Percentiles rank a stretch among this genome's conserved stretches.
Evolutionary conservation across 2,329 filamentous ascomycete genomes (phyloP).

Genomic region (Fusarium sp.): DNA sequence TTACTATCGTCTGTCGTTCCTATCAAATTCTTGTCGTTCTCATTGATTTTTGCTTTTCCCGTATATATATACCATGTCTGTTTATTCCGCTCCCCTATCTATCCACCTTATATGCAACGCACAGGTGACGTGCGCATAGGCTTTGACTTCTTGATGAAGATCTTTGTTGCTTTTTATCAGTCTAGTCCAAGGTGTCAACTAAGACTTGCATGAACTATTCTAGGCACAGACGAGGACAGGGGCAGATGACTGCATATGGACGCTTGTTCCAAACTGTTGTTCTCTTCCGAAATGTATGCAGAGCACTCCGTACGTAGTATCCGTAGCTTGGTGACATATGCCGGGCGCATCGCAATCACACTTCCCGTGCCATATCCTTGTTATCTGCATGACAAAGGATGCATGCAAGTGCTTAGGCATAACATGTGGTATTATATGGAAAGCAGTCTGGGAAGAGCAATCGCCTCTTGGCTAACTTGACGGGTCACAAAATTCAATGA

Average conservation of each 20-base stretch:
- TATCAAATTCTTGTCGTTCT: background rate
- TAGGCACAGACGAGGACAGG: constrained; percentile 11
- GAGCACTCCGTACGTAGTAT: background rate
- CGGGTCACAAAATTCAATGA: background rate
- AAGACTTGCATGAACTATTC: constrained; percentile 26
- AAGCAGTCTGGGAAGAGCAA: background rate
- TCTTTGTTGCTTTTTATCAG: constrained; percentile 16
- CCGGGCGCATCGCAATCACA: constrained; percentile 22
- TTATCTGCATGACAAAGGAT: constrained; percentile 15
- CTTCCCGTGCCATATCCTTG: constrained; percentile 11
- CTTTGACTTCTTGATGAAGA: background rate
- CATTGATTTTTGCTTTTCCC: background rate
- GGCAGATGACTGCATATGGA: background rate
- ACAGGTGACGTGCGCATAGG: background rate
- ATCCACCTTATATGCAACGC: background rate
- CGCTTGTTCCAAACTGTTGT: constrained; percentile 5
- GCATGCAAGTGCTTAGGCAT: constrained; percentile 2
- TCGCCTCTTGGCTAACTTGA: constrained; percentile 5
- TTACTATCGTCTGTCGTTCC: background rate
- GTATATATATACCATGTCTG: background rate
- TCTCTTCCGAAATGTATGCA: constrained; percentile 3
- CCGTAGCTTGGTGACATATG: constrained; percentile 18
- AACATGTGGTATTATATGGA: background rate
- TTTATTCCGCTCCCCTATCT: background rate
- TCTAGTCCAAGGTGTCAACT: constrained; percentile 2